These are phyloP conservation scores for Zhuliangozyma blackwelliae DNA, from an alignment of 1,139 yeast species.

Conservation along the genomic window DNA sequence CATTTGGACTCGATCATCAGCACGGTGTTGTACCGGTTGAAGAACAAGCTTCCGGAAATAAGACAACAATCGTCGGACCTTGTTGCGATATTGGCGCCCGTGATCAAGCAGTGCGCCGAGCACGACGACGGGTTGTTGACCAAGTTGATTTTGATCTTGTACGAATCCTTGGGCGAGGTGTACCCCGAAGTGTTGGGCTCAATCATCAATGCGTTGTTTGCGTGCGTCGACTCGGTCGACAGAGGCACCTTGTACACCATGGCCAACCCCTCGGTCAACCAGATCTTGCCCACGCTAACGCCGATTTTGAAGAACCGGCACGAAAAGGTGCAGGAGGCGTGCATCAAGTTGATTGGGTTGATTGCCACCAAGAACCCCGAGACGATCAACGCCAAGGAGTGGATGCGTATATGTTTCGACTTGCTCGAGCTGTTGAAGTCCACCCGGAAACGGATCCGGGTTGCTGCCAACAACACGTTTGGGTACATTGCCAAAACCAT, in stretches of 20 bases:
- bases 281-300: conserved; percentile 79
- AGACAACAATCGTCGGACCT: conserved; percentile 87
- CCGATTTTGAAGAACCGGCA: conserved; percentile 90
- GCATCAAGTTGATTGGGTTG: conserved; percentile 75
- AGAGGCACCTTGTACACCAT: conserved; percentile 51
- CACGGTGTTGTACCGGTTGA: conserved; percentile 68
- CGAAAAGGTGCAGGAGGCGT: conserved; percentile 85
- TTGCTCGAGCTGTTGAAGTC: conserved; percentile 85
- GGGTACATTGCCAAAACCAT: conserved; percentile 89
- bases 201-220: conserved; percentile 63
- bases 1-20: conserved; percentile 73
- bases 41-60: conserved; percentile 66
- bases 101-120: conserved; percentile 53
- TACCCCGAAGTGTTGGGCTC: conserved; percentile 93
- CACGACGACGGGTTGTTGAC: conserved; percentile 55
- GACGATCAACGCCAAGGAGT: conserved; percentile 84
- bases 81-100: conserved; percentile 62
- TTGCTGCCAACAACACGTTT: conserved; percentile 86
- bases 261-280: conserved; percentile 78
- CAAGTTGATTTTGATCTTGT: conserved; percentile 70
- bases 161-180: conserved; percentile 92
- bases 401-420: conserved; percentile 97
- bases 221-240: conserved; percentile 34
- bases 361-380: conserved; percentile 86
- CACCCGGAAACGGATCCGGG: conserved; percentile 70